A percentile compares a stretch with the other conserved stretches of the same genome.
Evolutionary conservation across 495 filamentous ascomycete genomes (phyloP).

Genomic region (Pseudomonodictys pantanalensis): DNA sequence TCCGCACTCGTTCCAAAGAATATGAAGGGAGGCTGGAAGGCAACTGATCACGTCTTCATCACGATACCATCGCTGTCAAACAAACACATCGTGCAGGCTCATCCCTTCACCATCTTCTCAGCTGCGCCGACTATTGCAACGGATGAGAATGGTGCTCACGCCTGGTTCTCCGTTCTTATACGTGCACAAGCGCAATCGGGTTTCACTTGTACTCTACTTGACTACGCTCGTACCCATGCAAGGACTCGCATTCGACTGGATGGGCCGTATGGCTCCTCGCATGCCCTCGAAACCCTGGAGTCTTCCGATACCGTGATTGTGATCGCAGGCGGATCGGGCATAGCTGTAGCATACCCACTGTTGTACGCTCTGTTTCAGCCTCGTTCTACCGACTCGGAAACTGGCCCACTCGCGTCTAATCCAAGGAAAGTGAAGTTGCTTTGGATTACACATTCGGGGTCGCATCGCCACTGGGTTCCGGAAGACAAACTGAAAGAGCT

Average conservation of each 20-base stretch:
- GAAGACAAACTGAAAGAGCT: conserved; percentile 47
- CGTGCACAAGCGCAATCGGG: conserved; percentile 50
- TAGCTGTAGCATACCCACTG: conserved; percentile 57
- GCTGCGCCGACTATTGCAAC: conserved; percentile 37
- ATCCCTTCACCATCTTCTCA: conserved; percentile 63
- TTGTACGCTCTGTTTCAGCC: conserved; percentile 41
- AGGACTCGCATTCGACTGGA: conserved; percentile 46
- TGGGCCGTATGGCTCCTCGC: conserved; percentile 58
- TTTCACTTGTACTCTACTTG: conserved; percentile 55
- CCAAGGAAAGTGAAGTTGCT: conserved; percentile 50
- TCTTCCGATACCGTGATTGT: conserved; percentile 48
- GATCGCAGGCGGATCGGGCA: conserved; percentile 62
- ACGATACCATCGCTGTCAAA: conserved; percentile 50
- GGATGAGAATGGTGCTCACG: conserved; percentile 23
- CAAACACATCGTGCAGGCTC: conserved; percentile 50
- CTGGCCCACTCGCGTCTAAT: neutral
- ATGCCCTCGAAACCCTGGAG: conserved; percentile 45
- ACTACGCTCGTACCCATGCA: conserved; percentile 45
- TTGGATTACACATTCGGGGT: conserved; percentile 54
- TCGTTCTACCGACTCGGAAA: neutral
- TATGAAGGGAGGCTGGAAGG: conserved; percentile 52
- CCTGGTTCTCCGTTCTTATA: conserved; percentile 53
- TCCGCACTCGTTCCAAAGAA: conserved; percentile 16
- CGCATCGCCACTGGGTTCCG: conserved; percentile 53
- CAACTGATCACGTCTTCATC: conserved; percentile 60